Evolutionary conservation across 2,329 filamentous ascomycete species (phyloP), one percentile per base, ranked within the genome.

Genomic region (Aspergillus arachidicola): DNA sequence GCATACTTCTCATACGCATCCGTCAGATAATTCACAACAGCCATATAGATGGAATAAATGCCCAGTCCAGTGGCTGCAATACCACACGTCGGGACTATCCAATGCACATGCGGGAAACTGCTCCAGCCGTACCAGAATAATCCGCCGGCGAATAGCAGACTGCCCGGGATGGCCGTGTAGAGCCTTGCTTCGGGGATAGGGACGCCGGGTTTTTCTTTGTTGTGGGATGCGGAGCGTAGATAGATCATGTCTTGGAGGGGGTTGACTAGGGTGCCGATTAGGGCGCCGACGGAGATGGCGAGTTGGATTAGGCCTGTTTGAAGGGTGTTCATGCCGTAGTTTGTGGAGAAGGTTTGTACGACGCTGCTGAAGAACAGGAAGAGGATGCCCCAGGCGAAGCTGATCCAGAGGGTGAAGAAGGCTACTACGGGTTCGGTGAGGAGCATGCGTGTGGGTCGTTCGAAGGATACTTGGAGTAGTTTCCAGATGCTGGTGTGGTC

Each of bases 1-100:
- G 82, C 81, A 59, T 82, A 82, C 43, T 80, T 76, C 36, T 81
- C 80, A 61, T 84, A 84, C 0, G 81, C 78, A 63, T 84, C 81
- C 1, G 78, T 79, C 28, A 82, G 70, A 57, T 83, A 83, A 69
- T 85, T 84, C 5, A 83, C 77, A 2, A 80, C 82, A 14, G 80
- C 81, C 67, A 85, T 77, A 61, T 80, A 78, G 12, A 82, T 83
- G 16, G 74, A 75, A 32, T 78, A 79, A 0, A 83, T 81, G 6
- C 73, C 78, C 23, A 80, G 66, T 0, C 81, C 80, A 1, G 79
- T 75, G 16, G 76, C 72, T 2, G 72, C 76, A 5, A 79, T 68
- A 0, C 72, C 73, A 0, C 69, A 63, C 0, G 71, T 69, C 0
- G 76, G 75, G 1, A 77, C 76, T 14, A 78, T 77, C 76, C 76